Evolutionary conservation across 192 early-diverging fungal species (phyloP), one percentile per base, ranked within the genome.

Genomic region (Dissophora ornata): DNA sequence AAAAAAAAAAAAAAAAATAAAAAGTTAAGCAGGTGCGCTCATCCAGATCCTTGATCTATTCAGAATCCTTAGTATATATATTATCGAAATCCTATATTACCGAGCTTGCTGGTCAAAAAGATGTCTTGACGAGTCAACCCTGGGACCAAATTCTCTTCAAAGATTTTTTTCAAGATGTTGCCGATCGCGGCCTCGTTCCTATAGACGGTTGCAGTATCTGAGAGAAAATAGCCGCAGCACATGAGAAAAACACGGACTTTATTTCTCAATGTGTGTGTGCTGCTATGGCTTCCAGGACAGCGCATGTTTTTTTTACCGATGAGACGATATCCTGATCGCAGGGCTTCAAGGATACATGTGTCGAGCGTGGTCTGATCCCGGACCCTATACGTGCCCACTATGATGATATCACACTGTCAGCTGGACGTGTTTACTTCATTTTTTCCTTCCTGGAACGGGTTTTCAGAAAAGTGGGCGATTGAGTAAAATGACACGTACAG

Each of bases 21-120:
- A 49, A 44, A 25, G 29, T 52, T n/a, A n/a, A n/a, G n/a, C n/a
- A n/a, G n/a, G n/a, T n/a, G n/a, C n/a, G n/a, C n/a, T n/a, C n/a
- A n/a, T n/a, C n/a, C n/a, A n/a, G n/a, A 90, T 42, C 91, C 91
- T 70, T 92, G 91, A 70, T 91, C n/a, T n/a, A n/a, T n/a, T n/a
- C n/a, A n/a, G n/a, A n/a, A n/a, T n/a, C n/a, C n/a, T n/a, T n/a
- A n/a, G n/a, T n/a, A n/a, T n/a, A n/a, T n/a, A n/a, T n/a, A n/a
- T n/a, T n/a, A n/a, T n/a, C n/a, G n/a, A n/a, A n/a, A n/a, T n/a
- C n/a, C n/a, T n/a, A n/a, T n/a, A n/a, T 75, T 78, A 83, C 85
- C 67, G 41, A 93, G 81, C 67, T 93, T 93, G 63, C 87, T 90
- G 0, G 86, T 87, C 18, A 93, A 81, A 82, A 90, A 93, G 13